Evolutionary conservation across 2,329 filamentous ascomycete genomes (phyloP).

Genomic region (Botrytis galanthina): DNA sequence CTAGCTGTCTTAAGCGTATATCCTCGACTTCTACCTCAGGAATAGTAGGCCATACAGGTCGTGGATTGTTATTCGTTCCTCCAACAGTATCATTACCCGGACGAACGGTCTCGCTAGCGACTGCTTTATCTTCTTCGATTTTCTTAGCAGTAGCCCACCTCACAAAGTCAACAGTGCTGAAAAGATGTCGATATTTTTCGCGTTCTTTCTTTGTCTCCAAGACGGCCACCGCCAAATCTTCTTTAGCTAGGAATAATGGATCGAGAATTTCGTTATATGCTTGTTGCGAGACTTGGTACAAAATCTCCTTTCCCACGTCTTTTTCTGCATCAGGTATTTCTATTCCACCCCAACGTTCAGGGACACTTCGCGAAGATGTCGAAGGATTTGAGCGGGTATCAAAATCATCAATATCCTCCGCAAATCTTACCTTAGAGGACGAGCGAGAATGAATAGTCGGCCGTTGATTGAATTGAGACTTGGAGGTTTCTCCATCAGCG

Average conservation of each 20-base stretch:
- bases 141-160: constrained; percentile 32
- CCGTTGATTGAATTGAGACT: constrained; percentile 44
- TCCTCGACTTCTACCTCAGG: constrained; percentile 35
- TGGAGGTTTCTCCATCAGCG: constrained; percentile 44
- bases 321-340: constrained; percentile 77
- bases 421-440: constrained; percentile 76
- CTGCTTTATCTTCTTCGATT: constrained; percentile 12
- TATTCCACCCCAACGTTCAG: constrained; percentile 74
- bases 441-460: constrained; percentile 60
- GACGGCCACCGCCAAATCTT: constrained; percentile 70
- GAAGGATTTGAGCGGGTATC: constrained; percentile 71
- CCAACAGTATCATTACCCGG: not conserved
- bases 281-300: constrained; percentile 90
- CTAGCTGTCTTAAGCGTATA: constrained; percentile 32
- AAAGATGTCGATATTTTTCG: constrained; percentile 52
- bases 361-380: constrained; percentile 68
- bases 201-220: constrained; percentile 61
- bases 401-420: constrained; percentile 66
- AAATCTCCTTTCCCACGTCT: constrained; percentile 70
- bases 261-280: constrained; percentile 92
- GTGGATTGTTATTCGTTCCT: not conserved
- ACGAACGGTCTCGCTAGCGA: not conserved
- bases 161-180: constrained; percentile 45
- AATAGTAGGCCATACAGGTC: constrained; percentile 26
- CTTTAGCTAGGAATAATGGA: constrained; percentile 75